Evolutionary conservation across 2,329 filamentous ascomycete species (phyloP), one percentile per base, ranked within the genome.

Genomic region (Fusarium equiseti): DNA sequence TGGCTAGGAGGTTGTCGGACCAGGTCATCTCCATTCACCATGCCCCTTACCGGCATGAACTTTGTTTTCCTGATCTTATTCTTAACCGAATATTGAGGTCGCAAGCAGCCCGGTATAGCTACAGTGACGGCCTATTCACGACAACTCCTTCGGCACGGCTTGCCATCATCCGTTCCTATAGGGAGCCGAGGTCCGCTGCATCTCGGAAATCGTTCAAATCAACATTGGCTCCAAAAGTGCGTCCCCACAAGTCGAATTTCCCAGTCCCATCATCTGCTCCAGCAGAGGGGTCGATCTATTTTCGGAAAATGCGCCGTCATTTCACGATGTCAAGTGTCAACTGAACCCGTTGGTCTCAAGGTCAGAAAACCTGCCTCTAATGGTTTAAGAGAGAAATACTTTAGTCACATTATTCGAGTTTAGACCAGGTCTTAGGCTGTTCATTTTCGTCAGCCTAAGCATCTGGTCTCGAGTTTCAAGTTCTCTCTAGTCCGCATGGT

Each of bases 301-400:
- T 71, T 71, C 22, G 68, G 68, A 65, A 57, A 71, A 51, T 58
- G 31, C 31, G 52, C 68, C 68, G 64, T 38, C 24, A 46, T 45
- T 44, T 44, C 58, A 26, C 43, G 35, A 50, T 56, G 31, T 52
- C 50, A 42, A 42, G 9, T n/a, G 35, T n/a, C 16, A 38, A 38
- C 22, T 42, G 32, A 16, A 27, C 18, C 15, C 20, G 24, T 38
- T 16, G 35, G 35, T n/a, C 35, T 38, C 35, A 38, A 38, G 35
- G 18, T n/a, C 35, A 38, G 35, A 38, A 38, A 38, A 38, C 35
- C 35, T 38, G 35, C 35, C 35, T 38, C 35, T 38, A 38, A 38
- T n/a, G 10, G 35, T 38, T 18, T 38, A n/a, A n/a, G 18, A 38
- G 10, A 38, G 35, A n/a, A 38, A 38, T 38, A 6, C 35, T 11